Evolutionary conservation across 495 filamentous ascomycete species (phyloP), one percentile per base, ranked within the genome.

Genomic region (Penicillium bialowiezense): DNA sequence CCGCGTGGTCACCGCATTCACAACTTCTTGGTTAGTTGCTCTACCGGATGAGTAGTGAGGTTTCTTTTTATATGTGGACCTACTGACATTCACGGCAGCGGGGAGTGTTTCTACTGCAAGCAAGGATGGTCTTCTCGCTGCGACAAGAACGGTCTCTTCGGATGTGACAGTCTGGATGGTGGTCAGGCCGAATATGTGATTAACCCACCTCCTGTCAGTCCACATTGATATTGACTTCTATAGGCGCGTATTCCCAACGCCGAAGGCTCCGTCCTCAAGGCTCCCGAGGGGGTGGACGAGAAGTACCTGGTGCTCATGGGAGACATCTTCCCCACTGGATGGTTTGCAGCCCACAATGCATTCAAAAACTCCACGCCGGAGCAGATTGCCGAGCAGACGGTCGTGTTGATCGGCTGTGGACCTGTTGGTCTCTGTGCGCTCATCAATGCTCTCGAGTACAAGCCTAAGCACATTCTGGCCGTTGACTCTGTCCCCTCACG

Each of bases 41-140:
- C 23, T 26, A 42, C 7, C 14, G n/a, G n/a, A n/a, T n/a, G n/a
- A n/a, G n/a, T n/a, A n/a, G n/a, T n/a, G n/a, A n/a, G n/a, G n/a
- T n/a, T n/a, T n/a, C n/a, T n/a, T n/a, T n/a, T n/a, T n/a, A n/a
- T n/a, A n/a, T n/a, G n/a, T n/a, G n/a, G n/a, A n/a, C n/a, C n/a
- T n/a, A n/a, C n/a, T n/a, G n/a, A n/a, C n/a, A n/a, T n/a, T n/a
- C n/a, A n/a, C n/a, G n/a, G n/a, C n/a, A 90, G 88, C 70, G 80
- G 82, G 36, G 74, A 84, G 32, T 97, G 92, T 70, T 97, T 92
- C 76, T 97, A 96, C 76, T 98, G 92, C 78, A 81, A 75, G 36
- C 79, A 85, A 51, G 86, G 86, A 14, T 87, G 79, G 68, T 90
- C 90, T 9, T 91, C 90, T 8, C 85, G 92, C 42, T 98, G 93